Percentiles rank a stretch among this genome's conserved stretches.
phyloP scores from a whole-genome alignment of 2,329 filamentous ascomycete genomes.

The Epichloe sylvatica region DNA sequence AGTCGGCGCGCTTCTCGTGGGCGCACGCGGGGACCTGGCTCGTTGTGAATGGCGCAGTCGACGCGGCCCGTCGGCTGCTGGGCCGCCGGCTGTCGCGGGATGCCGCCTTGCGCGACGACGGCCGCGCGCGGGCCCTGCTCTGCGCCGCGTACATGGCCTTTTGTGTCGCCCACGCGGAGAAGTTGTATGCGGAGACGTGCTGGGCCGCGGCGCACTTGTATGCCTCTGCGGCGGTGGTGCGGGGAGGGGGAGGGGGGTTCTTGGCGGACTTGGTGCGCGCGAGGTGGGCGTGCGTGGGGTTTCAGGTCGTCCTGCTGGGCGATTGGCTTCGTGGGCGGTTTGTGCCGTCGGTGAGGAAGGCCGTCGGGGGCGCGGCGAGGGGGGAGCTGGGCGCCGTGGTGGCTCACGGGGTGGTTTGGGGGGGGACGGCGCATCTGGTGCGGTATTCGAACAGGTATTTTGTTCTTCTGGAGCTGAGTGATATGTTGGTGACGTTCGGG shows the following conservation, averaged over 20 bases:
- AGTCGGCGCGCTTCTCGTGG: slow-evolving; percentile 9
- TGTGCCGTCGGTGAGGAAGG: background rate
- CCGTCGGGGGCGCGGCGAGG: background rate
- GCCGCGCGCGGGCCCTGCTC: background rate
- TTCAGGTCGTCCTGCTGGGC: slow-evolving; percentile 10
- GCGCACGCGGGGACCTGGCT: slow-evolving; percentile 6
- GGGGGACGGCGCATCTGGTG: slow-evolving; percentile 14
- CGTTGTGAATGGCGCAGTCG: background rate
- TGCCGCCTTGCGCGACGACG: background rate
- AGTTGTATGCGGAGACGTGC: slow-evolving; percentile 15
- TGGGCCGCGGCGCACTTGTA: slow-evolving; percentile 15
- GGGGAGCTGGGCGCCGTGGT: slow-evolving; percentile 2
- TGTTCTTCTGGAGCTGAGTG: slow-evolving; percentile 24
- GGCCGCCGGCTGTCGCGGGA: background rate
- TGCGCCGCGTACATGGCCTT: slow-evolving; percentile 13
- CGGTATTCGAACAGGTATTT: slow-evolving; percentile 24
- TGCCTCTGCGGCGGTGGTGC: slow-evolving; percentile 9
- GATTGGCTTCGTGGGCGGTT: background rate
- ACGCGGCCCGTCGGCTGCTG: background rate
- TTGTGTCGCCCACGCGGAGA: slow-evolving; percentile 16
- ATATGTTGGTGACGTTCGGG: slow-evolving; percentile 15
- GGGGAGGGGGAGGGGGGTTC: slow-evolving; percentile 1
- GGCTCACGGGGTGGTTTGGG: slow-evolving; percentile 6
- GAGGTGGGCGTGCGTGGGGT: slow-evolving; percentile 6
- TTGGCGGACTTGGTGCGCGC: slow-evolving; percentile 4